These are phyloP conservation scores for Pelargonium citronellum DNA, from an alignment of 441 rosid genomes.

Conservation along the genomic window DNA sequence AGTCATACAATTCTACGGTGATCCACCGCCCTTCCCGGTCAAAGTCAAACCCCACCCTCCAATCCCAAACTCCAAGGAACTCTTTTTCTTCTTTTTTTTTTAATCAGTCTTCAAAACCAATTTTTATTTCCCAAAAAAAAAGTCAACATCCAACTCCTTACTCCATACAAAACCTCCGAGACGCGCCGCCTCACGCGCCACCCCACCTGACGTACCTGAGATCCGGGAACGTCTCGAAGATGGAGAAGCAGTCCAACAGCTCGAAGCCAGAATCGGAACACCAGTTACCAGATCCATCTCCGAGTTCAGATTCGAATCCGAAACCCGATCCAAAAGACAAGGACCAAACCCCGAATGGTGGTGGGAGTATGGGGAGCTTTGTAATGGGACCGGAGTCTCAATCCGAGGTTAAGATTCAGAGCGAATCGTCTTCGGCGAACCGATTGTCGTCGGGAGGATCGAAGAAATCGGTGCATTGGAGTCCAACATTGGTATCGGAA, in stretches of 20 bases:
- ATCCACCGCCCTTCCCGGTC: too few relatives aligned
- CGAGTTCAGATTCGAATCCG: slow-evolving; percentile 22
- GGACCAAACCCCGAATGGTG: slow-evolving; percentile 26
- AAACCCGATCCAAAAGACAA: slow-evolving; percentile 23
- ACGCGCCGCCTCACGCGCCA: slow-evolving; percentile 11
- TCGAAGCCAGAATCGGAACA: slow-evolving; percentile 30
- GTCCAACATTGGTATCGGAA: slow-evolving; percentile 64
- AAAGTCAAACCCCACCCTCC: too few relatives aligned
- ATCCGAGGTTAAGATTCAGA: slow-evolving; percentile 3
- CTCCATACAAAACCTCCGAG: background rate
- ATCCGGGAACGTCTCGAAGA: slow-evolving; percentile 7
- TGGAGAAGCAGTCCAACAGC: slow-evolving; percentile 21
- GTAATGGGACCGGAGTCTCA: slow-evolving; percentile 32
- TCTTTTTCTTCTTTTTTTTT: too few relatives aligned
- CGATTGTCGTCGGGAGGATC: slow-evolving; percentile 32
- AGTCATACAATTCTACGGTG: too few relatives aligned
- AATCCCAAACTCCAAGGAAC: too few relatives aligned
- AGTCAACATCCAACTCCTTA: too few relatives aligned
- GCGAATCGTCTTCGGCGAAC: slow-evolving; percentile 19
- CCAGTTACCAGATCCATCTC: slow-evolving; percentile 19
- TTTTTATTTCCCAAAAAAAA: too few relatives aligned
- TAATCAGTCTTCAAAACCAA: too few relatives aligned
- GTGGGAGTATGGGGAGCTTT: slow-evolving; percentile 12
- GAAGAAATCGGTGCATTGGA: slow-evolving; percentile 74
- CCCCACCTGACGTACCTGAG: background rate